Conservation (phyloP, 139 green algal genomes). For the Picochlorum sp. region DNA sequence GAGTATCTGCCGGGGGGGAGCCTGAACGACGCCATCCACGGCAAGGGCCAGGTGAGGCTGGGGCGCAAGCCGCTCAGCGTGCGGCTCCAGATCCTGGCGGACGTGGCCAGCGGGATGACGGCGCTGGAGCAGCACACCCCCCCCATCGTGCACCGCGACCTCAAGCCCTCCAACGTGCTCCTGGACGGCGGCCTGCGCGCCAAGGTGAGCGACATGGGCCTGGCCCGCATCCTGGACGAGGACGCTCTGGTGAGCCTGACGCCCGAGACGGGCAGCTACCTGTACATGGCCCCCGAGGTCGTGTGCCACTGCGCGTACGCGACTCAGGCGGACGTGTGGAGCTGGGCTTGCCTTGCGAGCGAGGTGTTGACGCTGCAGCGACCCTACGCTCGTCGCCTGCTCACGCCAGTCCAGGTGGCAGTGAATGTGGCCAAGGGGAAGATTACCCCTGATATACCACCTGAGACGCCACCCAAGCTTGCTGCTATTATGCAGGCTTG, state of each 20-base stretch:
- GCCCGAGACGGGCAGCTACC: conserved; percentile 75
- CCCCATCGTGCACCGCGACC: conserved; percentile 68
- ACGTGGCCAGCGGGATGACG: conserved; percentile 37
- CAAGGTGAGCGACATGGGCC: conserved; percentile 65
- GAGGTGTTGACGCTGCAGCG: conserved; percentile 50
- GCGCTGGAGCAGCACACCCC: conserved; percentile 52
- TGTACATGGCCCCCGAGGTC: conserved; percentile 83
- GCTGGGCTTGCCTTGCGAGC: conserved; percentile 62
- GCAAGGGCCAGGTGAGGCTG: neutral
- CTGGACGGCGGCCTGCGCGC: conserved; percentile 40
- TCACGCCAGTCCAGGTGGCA: conserved; percentile 62
- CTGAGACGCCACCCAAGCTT: too few relatives aligned
- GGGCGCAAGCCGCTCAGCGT: conserved; percentile 4
- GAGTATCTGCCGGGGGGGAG: conserved; percentile 70
- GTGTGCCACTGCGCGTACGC: conserved; percentile 49
- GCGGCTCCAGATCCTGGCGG: conserved; percentile 40
- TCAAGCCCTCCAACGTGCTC: conserved; percentile 78
- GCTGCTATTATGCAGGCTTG: too few relatives aligned
- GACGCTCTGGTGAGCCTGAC: conserved; percentile 36
- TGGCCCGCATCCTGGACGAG: conserved; percentile 39
- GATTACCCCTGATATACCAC: conserved; percentile 42
- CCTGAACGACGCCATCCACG: conserved; percentile 12
- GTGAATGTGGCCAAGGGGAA: conserved; percentile 2
- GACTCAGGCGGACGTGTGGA: conserved; percentile 66
- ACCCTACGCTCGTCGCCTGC: conserved; percentile 53